Evolutionary conservation across 2,329 filamentous ascomycete genomes (phyloP).

Genomic region (Aspergillus ochraceoroseus): DNA sequence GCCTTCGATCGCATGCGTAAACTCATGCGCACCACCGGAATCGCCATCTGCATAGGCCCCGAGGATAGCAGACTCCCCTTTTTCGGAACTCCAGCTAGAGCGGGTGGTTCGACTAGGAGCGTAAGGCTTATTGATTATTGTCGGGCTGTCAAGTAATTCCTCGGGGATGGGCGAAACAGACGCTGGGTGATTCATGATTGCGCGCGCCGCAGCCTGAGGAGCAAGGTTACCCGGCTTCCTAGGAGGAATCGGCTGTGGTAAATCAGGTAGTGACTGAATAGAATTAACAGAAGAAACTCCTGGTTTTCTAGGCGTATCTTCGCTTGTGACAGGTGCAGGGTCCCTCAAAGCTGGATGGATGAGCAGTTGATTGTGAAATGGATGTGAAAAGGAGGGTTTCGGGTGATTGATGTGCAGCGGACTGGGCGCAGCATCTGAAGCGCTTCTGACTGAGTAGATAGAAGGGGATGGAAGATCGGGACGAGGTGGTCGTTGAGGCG

Average conservation of each 20-base stretch:
- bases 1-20: constrained; percentile 16
- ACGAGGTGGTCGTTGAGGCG: constrained; percentile 41
- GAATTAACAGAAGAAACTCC: constrained; percentile 23
- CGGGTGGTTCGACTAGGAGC: constrained; percentile 69
- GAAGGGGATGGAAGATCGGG: constrained; percentile 39
- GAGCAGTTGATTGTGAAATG: constrained; percentile 20
- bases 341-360: constrained; percentile 19
- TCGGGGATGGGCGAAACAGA: constrained; percentile 73
- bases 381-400: constrained; percentile 29
- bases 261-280: constrained; percentile 31
- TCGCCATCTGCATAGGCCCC: constrained; percentile 31
- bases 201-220: constrained; percentile 26
- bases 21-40: constrained; percentile 25
- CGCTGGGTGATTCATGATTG: constrained; percentile 56
- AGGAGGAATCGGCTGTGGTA: constrained; percentile 21
- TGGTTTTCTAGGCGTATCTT: constrained; percentile 29
- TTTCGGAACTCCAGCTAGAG: constrained; percentile 56
- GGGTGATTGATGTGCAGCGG: constrained; percentile 23
- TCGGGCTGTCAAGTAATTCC: constrained; percentile 54
- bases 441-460: constrained; percentile 33
- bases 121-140: constrained; percentile 55
- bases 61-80: constrained; percentile 47
- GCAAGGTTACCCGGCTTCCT: constrained; percentile 30
- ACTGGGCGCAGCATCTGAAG: constrained; percentile 25
- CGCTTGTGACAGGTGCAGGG: constrained; percentile 24